A percentile compares a stretch with the other conserved stretches of the same genome.
Conservation (phyloP, 768 basidiomycete species). For the Suillus ampliporus region DNA sequence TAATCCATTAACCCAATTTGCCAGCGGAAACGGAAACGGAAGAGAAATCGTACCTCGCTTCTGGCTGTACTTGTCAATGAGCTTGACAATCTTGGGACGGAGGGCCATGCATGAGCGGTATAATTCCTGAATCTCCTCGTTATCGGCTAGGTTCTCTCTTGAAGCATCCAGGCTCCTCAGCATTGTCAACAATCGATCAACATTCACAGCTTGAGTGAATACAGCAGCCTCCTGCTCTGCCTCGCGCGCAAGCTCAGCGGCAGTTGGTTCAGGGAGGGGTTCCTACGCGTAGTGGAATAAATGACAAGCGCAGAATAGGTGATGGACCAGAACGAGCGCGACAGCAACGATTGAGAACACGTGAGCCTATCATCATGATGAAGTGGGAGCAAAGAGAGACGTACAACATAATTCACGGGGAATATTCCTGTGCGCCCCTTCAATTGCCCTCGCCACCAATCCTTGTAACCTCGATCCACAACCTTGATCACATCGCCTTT, state of each 20-base stretch:
- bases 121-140: constrained; percentile 90
- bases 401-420: constrained; percentile 94
- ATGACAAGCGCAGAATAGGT: not conserved
- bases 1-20: not conserved
- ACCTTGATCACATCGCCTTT: constrained; percentile 95
- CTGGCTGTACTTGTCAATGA: constrained; percentile 97
- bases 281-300: constrained; percentile 51
- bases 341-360: not conserved
- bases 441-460: constrained; percentile 96
- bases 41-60: constrained; percentile 62
- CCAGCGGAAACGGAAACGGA: constrained; percentile 1
- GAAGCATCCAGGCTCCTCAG: constrained; percentile 74
- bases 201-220: constrained; percentile 84
- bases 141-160: constrained; percentile 86
- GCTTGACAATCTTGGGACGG: constrained; percentile 92
- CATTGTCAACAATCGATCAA: constrained; percentile 80
- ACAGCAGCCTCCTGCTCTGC: constrained; percentile 88
- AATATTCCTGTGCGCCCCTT: constrained; percentile 93
- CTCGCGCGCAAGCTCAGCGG: constrained; percentile 77
- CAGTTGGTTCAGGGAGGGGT: constrained; percentile 83
- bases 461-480: constrained; percentile 90
- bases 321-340: not conserved
- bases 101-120: constrained; percentile 90
- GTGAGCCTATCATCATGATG: constrained; percentile 2
- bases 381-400: constrained; percentile 32